A percentile compares a stretch with the other conserved stretches of the same genome.
These are phyloP conservation scores for Chaetomium sp. DNA, from an alignment of 2,329 filamentous ascomycete genomes.

Conservation along the genomic window DNA sequence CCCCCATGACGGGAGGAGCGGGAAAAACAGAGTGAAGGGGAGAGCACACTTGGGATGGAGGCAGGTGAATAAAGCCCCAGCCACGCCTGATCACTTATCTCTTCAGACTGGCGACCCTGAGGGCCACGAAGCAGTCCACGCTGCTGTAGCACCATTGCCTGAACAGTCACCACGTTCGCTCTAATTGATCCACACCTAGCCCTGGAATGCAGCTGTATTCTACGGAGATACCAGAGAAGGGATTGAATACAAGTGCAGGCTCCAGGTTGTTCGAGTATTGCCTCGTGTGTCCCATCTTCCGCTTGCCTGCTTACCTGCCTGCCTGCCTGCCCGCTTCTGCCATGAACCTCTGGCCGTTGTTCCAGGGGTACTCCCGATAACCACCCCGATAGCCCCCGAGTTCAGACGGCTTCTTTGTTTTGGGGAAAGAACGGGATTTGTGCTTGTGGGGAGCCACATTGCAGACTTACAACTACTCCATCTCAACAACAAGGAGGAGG, in stretches of 20 bases:
- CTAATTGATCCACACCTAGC: not conserved
- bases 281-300: not conserved
- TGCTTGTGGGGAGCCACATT: not conserved
- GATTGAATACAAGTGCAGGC: not conserved
- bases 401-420: slow-evolving; percentile 2
- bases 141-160: not conserved
- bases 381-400: not conserved
- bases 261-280: not conserved
- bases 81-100: not conserved
- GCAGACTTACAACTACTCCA: not conserved
- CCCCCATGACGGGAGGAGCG: not conserved
- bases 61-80: not conserved
- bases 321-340: too few species aligned
- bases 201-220: not conserved
- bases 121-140: not conserved
- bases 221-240: not conserved
- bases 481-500: slow-evolving; percentile 5
- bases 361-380: not conserved
- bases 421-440: not conserved
- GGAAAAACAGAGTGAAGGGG: not conserved
- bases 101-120: not conserved
- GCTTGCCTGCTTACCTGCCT: not conserved
- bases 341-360: not conserved
- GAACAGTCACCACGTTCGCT: not conserved
- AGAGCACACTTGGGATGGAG: not conserved